Conservation (phyloP, 345 rosid genomes). For the Acer negundo region DNA sequence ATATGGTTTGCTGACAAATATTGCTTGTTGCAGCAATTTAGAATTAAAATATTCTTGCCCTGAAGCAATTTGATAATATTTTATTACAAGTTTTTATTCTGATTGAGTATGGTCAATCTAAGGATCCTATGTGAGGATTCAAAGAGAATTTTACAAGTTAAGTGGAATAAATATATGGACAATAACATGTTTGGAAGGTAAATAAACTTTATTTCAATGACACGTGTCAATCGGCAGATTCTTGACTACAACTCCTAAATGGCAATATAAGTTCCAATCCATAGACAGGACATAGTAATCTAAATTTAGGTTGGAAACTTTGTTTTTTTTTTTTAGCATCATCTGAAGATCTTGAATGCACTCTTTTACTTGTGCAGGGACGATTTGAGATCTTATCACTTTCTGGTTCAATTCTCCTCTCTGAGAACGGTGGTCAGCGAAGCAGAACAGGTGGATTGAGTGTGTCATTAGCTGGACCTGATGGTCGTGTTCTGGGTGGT, state of each 20-base stretch:
- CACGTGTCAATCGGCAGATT: not conserved
- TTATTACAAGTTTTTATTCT: not conserved
- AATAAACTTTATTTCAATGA: not conserved
- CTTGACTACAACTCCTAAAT: not conserved
- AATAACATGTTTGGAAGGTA: not conserved
- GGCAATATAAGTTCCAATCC: constrained; percentile 1
- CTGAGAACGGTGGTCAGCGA: constrained; percentile 40
- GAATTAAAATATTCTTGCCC: not conserved
- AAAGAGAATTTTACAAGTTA: not conserved
- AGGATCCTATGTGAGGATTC: not conserved
- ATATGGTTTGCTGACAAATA: not conserved
- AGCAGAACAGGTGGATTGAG: constrained; percentile 49
- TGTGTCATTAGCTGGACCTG: constrained; percentile 44
- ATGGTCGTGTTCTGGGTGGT: constrained; percentile 53
- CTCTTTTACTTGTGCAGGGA: constrained; percentile 33
- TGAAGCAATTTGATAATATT: not conserved
- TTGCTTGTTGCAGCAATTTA: no score
- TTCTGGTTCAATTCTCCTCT: constrained; percentile 40
- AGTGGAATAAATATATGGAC: no score
- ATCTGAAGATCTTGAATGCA: not conserved
- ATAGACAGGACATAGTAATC: not conserved
- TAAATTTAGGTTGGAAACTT: not conserved
- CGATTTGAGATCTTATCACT: constrained; percentile 52
- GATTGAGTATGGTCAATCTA: not conserved
- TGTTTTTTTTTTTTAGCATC: not conserved